Percentiles rank a stretch among this genome's conserved stretches.
These are phyloP conservation scores for Vanderwaltozyma tropicalis DNA, from an alignment of 805 yeast species.

Conservation along the genomic window DNA sequence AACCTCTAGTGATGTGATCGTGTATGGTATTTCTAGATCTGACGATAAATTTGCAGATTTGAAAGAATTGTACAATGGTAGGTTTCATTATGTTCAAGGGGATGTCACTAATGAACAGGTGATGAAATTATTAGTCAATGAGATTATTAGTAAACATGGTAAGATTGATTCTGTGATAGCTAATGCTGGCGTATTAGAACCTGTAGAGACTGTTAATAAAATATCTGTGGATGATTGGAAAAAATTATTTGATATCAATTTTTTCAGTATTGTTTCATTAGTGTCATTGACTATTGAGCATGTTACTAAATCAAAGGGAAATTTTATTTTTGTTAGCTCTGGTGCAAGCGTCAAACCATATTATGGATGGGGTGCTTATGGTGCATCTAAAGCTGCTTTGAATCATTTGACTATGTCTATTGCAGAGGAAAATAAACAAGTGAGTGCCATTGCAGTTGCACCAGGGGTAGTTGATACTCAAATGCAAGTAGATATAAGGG, in stretches of 20 bases:
- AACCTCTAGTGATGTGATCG: constrained; percentile 39
- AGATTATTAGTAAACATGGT: constrained; percentile 43
- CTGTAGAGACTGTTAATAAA: constrained; percentile 45
- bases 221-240: constrained; percentile 47
- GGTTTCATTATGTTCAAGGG: constrained; percentile 45
- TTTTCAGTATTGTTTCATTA: constrained; percentile 62
- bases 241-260: constrained; percentile 58
- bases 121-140: constrained; percentile 30
- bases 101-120: constrained; percentile 42
- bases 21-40: constrained; percentile 56
- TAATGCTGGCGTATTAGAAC: constrained; percentile 78
- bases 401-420: constrained; percentile 64
- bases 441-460: constrained; percentile 56
- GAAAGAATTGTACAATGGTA: constrained; percentile 36
- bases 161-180: constrained; percentile 54
- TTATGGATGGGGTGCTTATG: constrained; percentile 76
- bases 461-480: constrained; percentile 92
- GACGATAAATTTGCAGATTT: constrained; percentile 36
- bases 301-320: constrained; percentile 46
- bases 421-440: constrained; percentile 52
- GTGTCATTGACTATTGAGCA: constrained; percentile 46
- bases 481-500: constrained; percentile 80
- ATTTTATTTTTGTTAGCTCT: constrained; percentile 71
- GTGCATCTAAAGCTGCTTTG: constrained; percentile 83
- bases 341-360: constrained; percentile 60